Evolutionary conservation across 257 asterid genomes (phyloP), one percentile per base, ranked within the genome.

Genomic region (Anisodus acutangulus): DNA sequence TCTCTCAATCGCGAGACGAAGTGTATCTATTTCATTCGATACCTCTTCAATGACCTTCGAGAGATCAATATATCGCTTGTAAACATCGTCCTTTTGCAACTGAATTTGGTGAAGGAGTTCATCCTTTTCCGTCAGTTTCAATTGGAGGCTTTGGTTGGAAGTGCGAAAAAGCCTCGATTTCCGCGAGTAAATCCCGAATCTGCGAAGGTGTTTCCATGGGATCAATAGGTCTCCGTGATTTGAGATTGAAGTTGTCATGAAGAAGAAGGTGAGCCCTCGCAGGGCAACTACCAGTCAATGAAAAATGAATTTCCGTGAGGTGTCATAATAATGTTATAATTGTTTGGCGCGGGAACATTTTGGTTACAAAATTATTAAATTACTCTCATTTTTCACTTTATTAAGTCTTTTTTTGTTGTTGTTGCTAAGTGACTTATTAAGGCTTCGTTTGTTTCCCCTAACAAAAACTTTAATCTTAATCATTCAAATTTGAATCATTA

Each of bases 71-170:
- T 84, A 55, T 17, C 62, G 85, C 85, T 80, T 63, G 54, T 43
- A 62, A 83, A 2, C 26, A 37, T 83, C 88, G 7, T 26, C 84
- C 67, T 85, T 85, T 64, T 87, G 80, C 83, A 60, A 64, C 35
- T 62, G 39, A 47, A 83, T 19, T 9, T 79, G 83, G 41, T 9
- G 16, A n/a, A 62, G 2, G 2, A 19, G 71, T 47, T 66, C 87
- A 39, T 83, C 86, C 9, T 53, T 79, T 64, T 74, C 78, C 12
- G 39, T n/a, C 13, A 45, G 72, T 22, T 43, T 49, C 0, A 53
- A 68, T 31, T 82, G 54, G n/a, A 87, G 85, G 39, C 6, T 45
- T 15, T 57, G 69, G 68, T 84, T 62, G 11, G 85, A 84, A 19
- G 2, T 8, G 16, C 84, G 64, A 68, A 85, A 85, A 70, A 78